Evolutionary conservation across 306 rosid genomes (phyloP), one percentile per base, ranked within the genome.

Genomic region (Inga oerstediana): DNA sequence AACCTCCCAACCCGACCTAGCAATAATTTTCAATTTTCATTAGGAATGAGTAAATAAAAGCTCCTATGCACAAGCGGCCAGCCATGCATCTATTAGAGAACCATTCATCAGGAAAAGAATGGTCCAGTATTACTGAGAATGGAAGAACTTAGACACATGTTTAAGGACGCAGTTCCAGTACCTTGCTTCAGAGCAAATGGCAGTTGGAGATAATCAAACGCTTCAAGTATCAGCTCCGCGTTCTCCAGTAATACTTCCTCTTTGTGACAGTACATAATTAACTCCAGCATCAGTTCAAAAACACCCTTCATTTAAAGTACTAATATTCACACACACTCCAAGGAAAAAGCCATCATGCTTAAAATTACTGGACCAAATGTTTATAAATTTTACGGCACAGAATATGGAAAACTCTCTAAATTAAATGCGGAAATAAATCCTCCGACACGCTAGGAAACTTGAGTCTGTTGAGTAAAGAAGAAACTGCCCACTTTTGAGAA

Each of bases 121-220:
- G 48, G 65, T 76, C 13, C 30, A 19, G 45, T 46, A 56, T 56
- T 27, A 82, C 32, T 39, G 68, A 56, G 68, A 75, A 65, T 58
- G 17, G 52, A 74, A 78, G 48, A 45, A 77, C 22, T 32, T 46
- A 11, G 8, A 59, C 51, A 74, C 70, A 65, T 80, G 48, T 7
- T 58, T 27, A 46, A 73, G 72, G 78, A 84, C 41, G 46, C 84
- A 56, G 48, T 74, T 24, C 79, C 44, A 27, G 43, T 86, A 95
- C 99, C 99, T 91, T 92, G 90, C 79, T 90, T 95, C 48, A 95
- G 89, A 72, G 98, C 98, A 87, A 95, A 92, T 34, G 99, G 99
- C 87, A 95, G 88, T 85, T 88, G 96, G 74, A 95, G 96, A 90
- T 95, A 93, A 87, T 95, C 99, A 74, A 93, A 95, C 35, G 99